Conservation (phyloP, 2,329 filamentous ascomycete species). For the Bipolaris victoriae region DNA sequence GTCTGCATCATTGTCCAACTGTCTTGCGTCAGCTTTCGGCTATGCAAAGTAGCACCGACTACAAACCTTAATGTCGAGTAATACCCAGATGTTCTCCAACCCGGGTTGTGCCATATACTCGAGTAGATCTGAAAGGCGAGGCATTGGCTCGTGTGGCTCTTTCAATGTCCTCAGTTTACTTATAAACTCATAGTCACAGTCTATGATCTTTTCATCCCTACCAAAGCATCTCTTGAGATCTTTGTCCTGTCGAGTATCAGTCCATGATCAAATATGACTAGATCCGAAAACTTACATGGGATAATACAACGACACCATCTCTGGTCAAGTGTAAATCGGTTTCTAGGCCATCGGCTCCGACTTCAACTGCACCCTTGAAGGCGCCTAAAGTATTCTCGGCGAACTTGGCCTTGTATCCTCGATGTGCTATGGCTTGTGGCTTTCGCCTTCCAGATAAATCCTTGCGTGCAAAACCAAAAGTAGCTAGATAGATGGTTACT, state of each 20-base stretch:
- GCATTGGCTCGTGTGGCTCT: slow-evolving; percentile 73
- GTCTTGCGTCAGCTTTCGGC: slow-evolving; percentile 11
- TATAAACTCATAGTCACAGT: slow-evolving; percentile 78
- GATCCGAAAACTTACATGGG: slow-evolving; percentile 64
- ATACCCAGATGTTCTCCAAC: slow-evolving; percentile 73
- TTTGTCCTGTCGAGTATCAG: slow-evolving; percentile 63
- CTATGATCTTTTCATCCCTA: slow-evolving; percentile 70
- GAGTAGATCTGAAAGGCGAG: slow-evolving; percentile 75
- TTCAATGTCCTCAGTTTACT: slow-evolving; percentile 69
- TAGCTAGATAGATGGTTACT: slow-evolving; percentile 36
- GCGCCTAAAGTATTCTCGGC: slow-evolving; percentile 88
- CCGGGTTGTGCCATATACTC: slow-evolving; percentile 71
- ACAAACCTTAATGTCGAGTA: slow-evolving; percentile 85
- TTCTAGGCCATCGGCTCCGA: slow-evolving; percentile 81
- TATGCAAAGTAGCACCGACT: not conserved
- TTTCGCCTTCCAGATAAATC: slow-evolving; percentile 49
- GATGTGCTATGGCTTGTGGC: slow-evolving; percentile 78
- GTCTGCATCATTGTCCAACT: slow-evolving; percentile 73
- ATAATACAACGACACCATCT: slow-evolving; percentile 84
- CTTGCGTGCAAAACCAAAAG: slow-evolving; percentile 44
- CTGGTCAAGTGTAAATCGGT: slow-evolving; percentile 84
- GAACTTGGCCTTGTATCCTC: slow-evolving; percentile 76
- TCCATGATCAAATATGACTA: not conserved
- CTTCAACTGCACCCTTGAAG: slow-evolving; percentile 74
- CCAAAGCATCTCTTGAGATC: slow-evolving; percentile 84